Conservation (phyloP, 495 filamentous ascomycete genomes). For the Chaetomium fimeti region DNA sequence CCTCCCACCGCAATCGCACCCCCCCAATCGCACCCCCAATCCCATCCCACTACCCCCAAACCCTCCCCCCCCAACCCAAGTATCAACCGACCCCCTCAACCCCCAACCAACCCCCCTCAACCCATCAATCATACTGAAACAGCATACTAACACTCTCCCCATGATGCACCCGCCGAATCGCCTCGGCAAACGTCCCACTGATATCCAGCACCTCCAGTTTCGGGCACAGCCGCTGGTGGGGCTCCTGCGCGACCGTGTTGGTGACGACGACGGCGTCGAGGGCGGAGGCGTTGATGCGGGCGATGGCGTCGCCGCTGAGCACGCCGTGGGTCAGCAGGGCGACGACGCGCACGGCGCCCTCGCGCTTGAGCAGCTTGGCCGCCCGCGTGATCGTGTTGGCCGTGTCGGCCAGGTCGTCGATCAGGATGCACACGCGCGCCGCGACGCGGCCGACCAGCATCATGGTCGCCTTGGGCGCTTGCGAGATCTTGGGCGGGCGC, state of each 20-base stretch:
- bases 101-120: background rate
- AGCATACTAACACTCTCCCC: conserved; percentile 95
- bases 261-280: conserved; percentile 91
- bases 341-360: conserved; percentile 83
- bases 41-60: background rate
- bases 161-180: conserved; percentile 92
- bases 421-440: conserved; percentile 76
- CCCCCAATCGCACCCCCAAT: too few species aligned
- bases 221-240: conserved; percentile 61
- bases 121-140: conserved; percentile 72
- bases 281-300: conserved; percentile 84
- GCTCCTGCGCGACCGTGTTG: conserved; percentile 88
- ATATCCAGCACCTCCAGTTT: conserved; percentile 96
- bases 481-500: conserved; percentile 83
- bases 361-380: conserved; percentile 93
- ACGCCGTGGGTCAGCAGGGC: conserved; percentile 93
- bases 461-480: conserved; percentile 75
- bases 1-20: too few species aligned
- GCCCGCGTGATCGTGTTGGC: conserved; percentile 95
- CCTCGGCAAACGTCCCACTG: conserved; percentile 89
- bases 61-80: background rate
- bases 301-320: conserved; percentile 89
- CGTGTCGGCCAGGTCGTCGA: conserved; percentile 94
- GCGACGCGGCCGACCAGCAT: conserved; percentile 93
- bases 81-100: background rate